A percentile compares a stretch with the other conserved stretches of the same genome.
Conservation (phyloP, 352 stramenopile genomes). For the Globisporangium cystogenes region DNA sequence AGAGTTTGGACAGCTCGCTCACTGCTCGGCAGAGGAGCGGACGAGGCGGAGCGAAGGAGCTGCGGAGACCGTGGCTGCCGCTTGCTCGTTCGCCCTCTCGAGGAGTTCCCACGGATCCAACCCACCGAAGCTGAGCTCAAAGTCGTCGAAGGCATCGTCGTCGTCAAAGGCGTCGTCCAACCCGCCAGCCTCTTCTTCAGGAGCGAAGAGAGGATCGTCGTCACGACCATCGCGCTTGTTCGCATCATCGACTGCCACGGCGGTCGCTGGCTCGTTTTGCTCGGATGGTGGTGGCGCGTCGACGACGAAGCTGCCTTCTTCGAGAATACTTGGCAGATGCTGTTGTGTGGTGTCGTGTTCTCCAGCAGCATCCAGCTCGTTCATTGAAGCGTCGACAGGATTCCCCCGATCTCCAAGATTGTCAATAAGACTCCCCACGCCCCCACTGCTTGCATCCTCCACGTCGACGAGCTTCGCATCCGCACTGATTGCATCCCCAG, state of each 20-base stretch:
- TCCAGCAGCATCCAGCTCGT: neutral
- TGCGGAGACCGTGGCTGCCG: neutral
- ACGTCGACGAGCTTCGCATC: neutral
- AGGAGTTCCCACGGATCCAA: slow-evolving; percentile 11
- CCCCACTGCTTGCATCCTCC: too few relatives aligned
- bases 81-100: slow-evolving; percentile 8
- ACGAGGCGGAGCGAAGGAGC: neutral
- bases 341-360: neutral
- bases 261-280: too few relatives aligned
- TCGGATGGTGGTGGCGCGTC: too few relatives aligned
- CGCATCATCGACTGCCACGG: too few relatives aligned
- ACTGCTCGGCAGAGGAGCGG: neutral
- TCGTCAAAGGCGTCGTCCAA: neutral
- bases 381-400: neutral
- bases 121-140: slow-evolving; percentile 4
- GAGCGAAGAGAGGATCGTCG: too few relatives aligned
- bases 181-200: too few relatives aligned
- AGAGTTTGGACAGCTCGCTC: neutral
- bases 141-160: slow-evolving; percentile 4
- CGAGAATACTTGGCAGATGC: neutral
- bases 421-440: too few relatives aligned
- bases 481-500: neutral
- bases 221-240: too few relatives aligned
- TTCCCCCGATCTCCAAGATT: too few relatives aligned
- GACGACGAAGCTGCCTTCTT: neutral